Evolutionary conservation across 192 early-diverging fungal species (phyloP), one percentile per base, ranked within the genome.

Genomic region (Chytriomyces hyalinus): DNA sequence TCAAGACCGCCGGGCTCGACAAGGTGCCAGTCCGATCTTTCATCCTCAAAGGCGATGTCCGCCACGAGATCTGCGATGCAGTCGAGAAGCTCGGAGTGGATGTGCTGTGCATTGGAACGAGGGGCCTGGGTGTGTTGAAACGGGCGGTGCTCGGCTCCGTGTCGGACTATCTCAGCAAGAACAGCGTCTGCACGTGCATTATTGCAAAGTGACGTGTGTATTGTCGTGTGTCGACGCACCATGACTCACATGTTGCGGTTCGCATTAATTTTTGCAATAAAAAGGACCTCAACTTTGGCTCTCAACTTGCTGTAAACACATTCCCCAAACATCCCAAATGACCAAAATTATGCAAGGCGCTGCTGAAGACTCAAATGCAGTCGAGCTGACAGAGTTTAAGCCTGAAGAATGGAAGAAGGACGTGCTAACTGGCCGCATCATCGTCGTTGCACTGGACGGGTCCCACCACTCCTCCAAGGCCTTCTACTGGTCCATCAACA

Each of bases 51-150:
- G 91, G 91, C 6, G 91, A 92, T 69, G 78, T 90, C 6, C 83
- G 86, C 24, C 70, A 80, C 22, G 88, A 90, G 62, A 81, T 92
- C 53, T 81, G 87, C 59, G 81, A 82, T 36, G 89, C 90, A 59
- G 83, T 75, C 11, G 48, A 44, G 8, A 87, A 91, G 70, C 51
- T 90, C n/a, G 78, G 81, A 28, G 88, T 86, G 5, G 87, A 90
- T 72, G 76, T 80, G 6, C 70, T 92, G 9, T 76, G 92, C 43
- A 69, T 92, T 43, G 90, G 91, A 8, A 84, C 85, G 10, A 80
- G 90, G 20, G 90, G 89, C 20, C 71, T 89, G 76, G 86, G 91
- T 6, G 67, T 77, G 5, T 48, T 91, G 50, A 88, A 89, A 4
- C 53, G 53, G 13, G 13, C 53, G 13, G 53, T 57, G 13, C 53